These are phyloP conservation scores for Mycena alexandri DNA, from an alignment of 768 basidiomycete species.

Conservation along the genomic window DNA sequence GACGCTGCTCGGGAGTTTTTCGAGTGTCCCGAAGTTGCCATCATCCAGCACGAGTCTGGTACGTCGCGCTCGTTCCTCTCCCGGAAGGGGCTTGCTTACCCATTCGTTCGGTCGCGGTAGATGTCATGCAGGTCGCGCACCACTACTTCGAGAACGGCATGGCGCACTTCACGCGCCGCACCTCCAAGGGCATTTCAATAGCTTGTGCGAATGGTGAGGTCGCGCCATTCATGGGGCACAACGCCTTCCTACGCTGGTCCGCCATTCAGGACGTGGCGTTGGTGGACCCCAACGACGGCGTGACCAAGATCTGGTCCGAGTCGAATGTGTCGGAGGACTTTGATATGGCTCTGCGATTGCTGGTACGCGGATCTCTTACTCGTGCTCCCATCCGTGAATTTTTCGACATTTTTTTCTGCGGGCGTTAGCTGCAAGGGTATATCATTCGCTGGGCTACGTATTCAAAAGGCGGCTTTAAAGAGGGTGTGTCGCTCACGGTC, in stretches of 20 bases:
- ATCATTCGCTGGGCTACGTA: slow-evolving; percentile 90
- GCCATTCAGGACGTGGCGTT: slow-evolving; percentile 90
- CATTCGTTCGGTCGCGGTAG: slow-evolving; percentile 45
- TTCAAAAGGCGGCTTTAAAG: slow-evolving; percentile 87
- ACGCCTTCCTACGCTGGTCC: slow-evolving; percentile 79
- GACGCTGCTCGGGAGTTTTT: slow-evolving; percentile 90
- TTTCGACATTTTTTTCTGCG: slow-evolving; percentile 8
- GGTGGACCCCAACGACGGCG: slow-evolving; percentile 71
- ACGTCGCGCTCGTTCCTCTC: slow-evolving; percentile 26
- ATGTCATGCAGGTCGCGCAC: slow-evolving; percentile 91
- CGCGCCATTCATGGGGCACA: slow-evolving; percentile 85
- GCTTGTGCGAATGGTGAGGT: slow-evolving; percentile 85
- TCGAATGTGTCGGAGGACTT: slow-evolving; percentile 87
- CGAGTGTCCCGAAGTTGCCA: slow-evolving; percentile 85
- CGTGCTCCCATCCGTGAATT: not conserved
- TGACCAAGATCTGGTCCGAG: slow-evolving; percentile 87
- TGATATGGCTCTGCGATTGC: slow-evolving; percentile 81
- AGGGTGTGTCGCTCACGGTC: slow-evolving; percentile 90
- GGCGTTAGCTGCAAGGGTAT: slow-evolving; percentile 66
- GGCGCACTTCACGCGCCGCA: slow-evolving; percentile 87
- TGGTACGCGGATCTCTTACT: slow-evolving; percentile 43
- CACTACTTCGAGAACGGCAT: slow-evolving; percentile 94
- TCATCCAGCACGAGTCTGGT: slow-evolving; percentile 93
- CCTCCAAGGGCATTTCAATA: slow-evolving; percentile 87
- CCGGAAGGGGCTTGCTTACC: slow-evolving; percentile 23